Percentiles rank a stretch among this genome's conserved stretches.
phyloP scores from a whole-genome alignment of 768 basidiomycete genomes.

The Leccinum longicurvipes region DNA sequence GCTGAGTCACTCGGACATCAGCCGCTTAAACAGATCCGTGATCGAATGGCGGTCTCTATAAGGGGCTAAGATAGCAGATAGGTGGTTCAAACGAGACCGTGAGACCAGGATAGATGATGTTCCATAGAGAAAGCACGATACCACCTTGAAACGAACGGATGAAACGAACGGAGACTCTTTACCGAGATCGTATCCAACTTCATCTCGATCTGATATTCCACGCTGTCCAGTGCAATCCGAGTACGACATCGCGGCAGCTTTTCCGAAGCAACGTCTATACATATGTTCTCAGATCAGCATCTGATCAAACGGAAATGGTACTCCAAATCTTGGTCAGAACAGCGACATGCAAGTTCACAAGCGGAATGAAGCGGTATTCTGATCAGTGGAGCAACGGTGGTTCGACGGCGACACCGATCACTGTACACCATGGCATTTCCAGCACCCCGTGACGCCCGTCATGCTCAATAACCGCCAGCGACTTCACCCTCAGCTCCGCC shows the following conservation, averaged over 20 bases:
- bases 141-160: neutral
- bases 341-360: neutral
- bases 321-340: neutral
- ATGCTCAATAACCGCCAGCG: constrained; percentile 9
- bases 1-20: neutral
- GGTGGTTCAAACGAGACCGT: too few species aligned
- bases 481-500: constrained; percentile 39
- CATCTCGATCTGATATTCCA: too few species aligned
- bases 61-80: too few species aligned
- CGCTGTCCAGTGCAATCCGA: too few species aligned
- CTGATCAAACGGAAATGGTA: neutral
- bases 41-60: neutral
- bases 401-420: neutral
- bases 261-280: too few species aligned
- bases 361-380: neutral
- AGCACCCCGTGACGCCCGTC: neutral
- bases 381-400: neutral
- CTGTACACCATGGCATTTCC: neutral
- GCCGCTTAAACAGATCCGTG: neutral
- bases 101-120: neutral
- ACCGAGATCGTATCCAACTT: too few species aligned
- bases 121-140: neutral
- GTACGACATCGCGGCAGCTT: too few species aligned
- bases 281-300: neutral
- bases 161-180: too few species aligned